Base-by-base conservation (phyloP, 78 protist genomes). In the Pigoraptor vietnamica region DNA sequence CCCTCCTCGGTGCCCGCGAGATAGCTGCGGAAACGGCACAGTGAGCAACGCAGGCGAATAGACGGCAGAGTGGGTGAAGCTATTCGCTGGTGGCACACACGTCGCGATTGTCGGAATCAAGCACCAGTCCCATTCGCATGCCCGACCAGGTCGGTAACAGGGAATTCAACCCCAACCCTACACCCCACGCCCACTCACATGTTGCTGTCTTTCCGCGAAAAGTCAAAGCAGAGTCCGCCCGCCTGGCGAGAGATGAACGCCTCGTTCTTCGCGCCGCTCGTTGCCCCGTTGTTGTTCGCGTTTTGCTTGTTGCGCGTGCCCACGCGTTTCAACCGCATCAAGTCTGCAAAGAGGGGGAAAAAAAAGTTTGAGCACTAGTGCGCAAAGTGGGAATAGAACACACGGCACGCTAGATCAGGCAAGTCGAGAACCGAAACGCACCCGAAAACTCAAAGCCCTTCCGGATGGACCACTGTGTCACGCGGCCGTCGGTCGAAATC, bases 1-100 rank as follows among this genome's bases (percentile, higher is more conserved):
- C 97, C 98, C 40, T 95, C 97, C 89, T 95, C 98, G 0, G 98
- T 96, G 37, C 96, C 97, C 10, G 83, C 96, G 6, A 96, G 10
- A 86, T 96, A 96, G 35, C 79, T 81, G 83, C 0, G 38, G 33
- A 92, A 39, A 36, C 95, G 94, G 32, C 0, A 0, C 19, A 90
- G 95, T 36, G 36, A 38, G 92, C 93, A 94, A 39, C 87, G 94
- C 39, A 94, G 0, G 93, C 95, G 92, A 34, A 94, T 39, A 14
- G 95, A 96, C 1, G 91, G 29, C 23, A 95, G 88, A 24, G 29
- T 14, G 21, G 81, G 32, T 9, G 32, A 9, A 48, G 19, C 32
- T 48, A 48, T 19, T 19, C 67, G 32, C 67, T 21, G 32, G 19
- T 21, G 9, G 32, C 67, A 9, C 9, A 48, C 67, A 48, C 9